A percentile compares a stretch with the other conserved stretches of the same genome.
Conservation (phyloP, 192 early-diverging fungal species). For the Pilobolus umbonatus region DNA sequence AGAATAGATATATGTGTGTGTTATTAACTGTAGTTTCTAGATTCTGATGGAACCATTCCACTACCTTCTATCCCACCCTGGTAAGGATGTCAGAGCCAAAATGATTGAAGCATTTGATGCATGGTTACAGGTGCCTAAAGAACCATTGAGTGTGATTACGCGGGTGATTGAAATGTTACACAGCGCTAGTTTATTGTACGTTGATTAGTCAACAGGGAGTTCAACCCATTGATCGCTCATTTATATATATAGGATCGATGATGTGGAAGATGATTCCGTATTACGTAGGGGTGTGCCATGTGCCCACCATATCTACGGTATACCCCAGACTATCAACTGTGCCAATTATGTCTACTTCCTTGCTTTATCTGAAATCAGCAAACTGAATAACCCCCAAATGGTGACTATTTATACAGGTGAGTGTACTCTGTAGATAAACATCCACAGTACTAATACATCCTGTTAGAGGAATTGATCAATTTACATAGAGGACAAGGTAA, state of each 20-base stretch:
- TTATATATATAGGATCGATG: slow-evolving; percentile 69
- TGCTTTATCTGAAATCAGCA: slow-evolving; percentile 72
- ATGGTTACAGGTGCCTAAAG: slow-evolving; percentile 78
- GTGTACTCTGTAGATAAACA: background rate
- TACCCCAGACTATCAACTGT: slow-evolving; percentile 90
- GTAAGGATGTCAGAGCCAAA: slow-evolving; percentile 90
- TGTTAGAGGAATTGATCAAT: slow-evolving; percentile 76
- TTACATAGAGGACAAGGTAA: slow-evolving; percentile 84
- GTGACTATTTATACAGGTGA: slow-evolving; percentile 79
- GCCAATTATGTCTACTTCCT: slow-evolving; percentile 98
- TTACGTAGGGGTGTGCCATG: slow-evolving; percentile 87
- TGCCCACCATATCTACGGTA: slow-evolving; percentile 95
- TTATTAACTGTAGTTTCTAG: slow-evolving; percentile 33
- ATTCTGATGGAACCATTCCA: slow-evolving; percentile 88
- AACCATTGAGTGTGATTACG: slow-evolving; percentile 68
- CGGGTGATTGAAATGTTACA: slow-evolving; percentile 93
- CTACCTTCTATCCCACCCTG: slow-evolving; percentile 81
- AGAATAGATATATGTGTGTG: too few relatives aligned
- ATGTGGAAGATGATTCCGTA: slow-evolving; percentile 91
- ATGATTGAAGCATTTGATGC: slow-evolving; percentile 89
- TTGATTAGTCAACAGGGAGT: background rate
- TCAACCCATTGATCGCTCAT: background rate
- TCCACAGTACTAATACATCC: background rate
- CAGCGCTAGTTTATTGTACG: slow-evolving; percentile 85
- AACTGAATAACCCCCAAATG: slow-evolving; percentile 60